Evolutionary conservation across 148 eudicot genomes (phyloP).

Genomic region (Rhododendron mucronatum): DNA sequence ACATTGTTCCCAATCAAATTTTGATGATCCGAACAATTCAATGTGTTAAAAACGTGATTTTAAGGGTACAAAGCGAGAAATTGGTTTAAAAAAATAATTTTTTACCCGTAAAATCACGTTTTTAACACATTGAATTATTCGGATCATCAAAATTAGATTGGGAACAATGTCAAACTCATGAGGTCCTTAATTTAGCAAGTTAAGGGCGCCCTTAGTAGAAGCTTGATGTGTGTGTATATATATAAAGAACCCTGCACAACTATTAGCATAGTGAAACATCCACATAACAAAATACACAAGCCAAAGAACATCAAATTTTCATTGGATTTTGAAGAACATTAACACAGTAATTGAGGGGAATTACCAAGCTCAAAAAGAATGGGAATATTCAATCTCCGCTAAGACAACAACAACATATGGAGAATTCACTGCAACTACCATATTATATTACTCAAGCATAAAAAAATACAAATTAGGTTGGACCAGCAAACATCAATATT

Average conservation of each 20-base stretch:
- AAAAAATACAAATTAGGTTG: neutral
- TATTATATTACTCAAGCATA: neutral
- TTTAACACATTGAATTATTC: too few relatives aligned
- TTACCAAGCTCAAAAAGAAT: neutral
- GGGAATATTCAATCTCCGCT: neutral
- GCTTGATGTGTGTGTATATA: too few relatives aligned
- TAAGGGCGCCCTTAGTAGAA: too few relatives aligned
- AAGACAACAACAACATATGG: neutral
- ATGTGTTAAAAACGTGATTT: too few relatives aligned
- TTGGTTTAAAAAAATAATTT: too few relatives aligned
- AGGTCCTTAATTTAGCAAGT: too few relatives aligned
- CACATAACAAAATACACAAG: neutral
- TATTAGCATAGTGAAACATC: neutral
- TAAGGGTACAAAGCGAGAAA: too few relatives aligned
- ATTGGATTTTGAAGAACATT: neutral
- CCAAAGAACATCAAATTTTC: neutral
- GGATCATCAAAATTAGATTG: too few relatives aligned
- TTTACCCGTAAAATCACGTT: too few relatives aligned
- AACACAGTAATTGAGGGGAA: neutral
- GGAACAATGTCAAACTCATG: too few relatives aligned
- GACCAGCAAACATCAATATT: neutral
- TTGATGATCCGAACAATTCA: too few relatives aligned
- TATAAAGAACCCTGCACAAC: neutral
- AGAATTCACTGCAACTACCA: neutral
- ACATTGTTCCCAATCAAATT: too few relatives aligned